Percentiles rank a stretch among this genome's conserved stretches.
These are phyloP conservation scores for Globisporangium yorkense DNA, from an alignment of 352 stramenopile genomes.

Conservation along the genomic window DNA sequence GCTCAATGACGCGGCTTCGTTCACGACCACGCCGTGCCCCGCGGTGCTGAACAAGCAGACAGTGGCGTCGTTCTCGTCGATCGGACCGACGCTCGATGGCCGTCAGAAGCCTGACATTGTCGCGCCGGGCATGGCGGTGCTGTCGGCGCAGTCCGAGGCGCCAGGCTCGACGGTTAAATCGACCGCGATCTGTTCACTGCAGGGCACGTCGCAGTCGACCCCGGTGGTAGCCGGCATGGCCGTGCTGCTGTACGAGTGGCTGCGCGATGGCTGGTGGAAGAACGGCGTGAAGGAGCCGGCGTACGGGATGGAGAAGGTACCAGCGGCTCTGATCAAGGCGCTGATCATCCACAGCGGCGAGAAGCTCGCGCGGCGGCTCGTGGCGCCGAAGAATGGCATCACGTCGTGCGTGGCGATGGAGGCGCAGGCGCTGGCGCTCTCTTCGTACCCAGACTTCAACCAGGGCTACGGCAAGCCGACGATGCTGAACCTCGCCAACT, in stretches of 20 bases:
- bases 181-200: constrained; percentile 53
- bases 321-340: constrained; percentile 68
- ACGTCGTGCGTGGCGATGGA: constrained; percentile 45
- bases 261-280: constrained; percentile 79
- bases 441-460: constrained; percentile 63
- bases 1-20: constrained; percentile 54
- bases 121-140: constrained; percentile 74
- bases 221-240: constrained; percentile 67
- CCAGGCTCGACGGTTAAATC: constrained; percentile 54
- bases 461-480: constrained; percentile 82
- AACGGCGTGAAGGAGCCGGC: constrained; percentile 41
- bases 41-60: constrained; percentile 65
- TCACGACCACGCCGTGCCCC: constrained; percentile 35
- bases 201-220: constrained; percentile 76
- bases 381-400: constrained; percentile 27
- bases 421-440: constrained; percentile 17
- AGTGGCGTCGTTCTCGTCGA: constrained; percentile 80
- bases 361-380: constrained; percentile 44
- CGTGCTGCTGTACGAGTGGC: constrained; percentile 73
- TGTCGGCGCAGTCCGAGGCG: constrained; percentile 61
- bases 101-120: constrained; percentile 88
- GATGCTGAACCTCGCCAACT: constrained; percentile 70
- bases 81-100: constrained; percentile 74
- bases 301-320: constrained; percentile 51
- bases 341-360: constrained; percentile 76